A percentile compares a stretch with the other conserved stretches of the same genome.
These are phyloP conservation scores for Linum usitatissimum DNA, from an alignment of 345 rosid species.

Conservation along the genomic window DNA sequence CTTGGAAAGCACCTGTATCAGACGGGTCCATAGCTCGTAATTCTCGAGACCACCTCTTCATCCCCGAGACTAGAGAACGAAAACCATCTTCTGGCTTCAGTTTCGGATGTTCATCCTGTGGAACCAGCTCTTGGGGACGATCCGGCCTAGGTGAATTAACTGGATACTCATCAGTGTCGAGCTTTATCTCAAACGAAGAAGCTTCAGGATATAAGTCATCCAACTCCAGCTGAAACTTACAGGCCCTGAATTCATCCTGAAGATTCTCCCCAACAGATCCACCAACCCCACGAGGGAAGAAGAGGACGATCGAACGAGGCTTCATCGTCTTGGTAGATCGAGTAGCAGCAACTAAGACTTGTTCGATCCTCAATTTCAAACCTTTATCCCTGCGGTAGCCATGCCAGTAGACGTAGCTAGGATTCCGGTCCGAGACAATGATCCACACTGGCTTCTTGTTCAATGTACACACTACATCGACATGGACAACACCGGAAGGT, in stretches of 20 bases:
- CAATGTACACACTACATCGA: constrained; percentile 61
- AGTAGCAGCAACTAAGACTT: constrained; percentile 38
- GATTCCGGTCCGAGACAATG: constrained; percentile 78
- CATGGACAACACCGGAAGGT: constrained; percentile 30
- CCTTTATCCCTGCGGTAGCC: constrained; percentile 31
- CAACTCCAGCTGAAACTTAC: constrained; percentile 25
- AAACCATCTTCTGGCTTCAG: constrained; percentile 20
- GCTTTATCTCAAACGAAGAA: constrained; percentile 44
- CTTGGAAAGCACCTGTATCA: constrained; percentile 2
- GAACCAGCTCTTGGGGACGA: too few relatives aligned
- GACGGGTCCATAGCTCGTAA: constrained; percentile 13
- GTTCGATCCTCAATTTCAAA: constrained; percentile 39
- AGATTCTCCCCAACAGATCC: constrained; percentile 24
- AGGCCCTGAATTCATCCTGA: constrained; percentile 42
- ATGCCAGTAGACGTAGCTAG: constrained; percentile 50
- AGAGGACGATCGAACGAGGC: constrained; percentile 56
- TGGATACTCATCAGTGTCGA: constrained; percentile 14
- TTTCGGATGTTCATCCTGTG: constrained; percentile 16
- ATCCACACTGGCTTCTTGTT: constrained; percentile 64
- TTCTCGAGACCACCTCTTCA: constrained; percentile 18
- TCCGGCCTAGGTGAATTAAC: constrained; percentile 13
- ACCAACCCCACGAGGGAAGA: constrained; percentile 55
- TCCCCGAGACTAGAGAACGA: constrained; percentile 31
- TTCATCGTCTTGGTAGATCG: constrained; percentile 24
- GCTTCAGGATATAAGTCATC: constrained; percentile 34